A percentile compares a stretch with the other conserved stretches of the same genome.
Evolutionary conservation across 805 yeast genomes (phyloP).

Genomic region (Yamadazyma akitaensis): DNA sequence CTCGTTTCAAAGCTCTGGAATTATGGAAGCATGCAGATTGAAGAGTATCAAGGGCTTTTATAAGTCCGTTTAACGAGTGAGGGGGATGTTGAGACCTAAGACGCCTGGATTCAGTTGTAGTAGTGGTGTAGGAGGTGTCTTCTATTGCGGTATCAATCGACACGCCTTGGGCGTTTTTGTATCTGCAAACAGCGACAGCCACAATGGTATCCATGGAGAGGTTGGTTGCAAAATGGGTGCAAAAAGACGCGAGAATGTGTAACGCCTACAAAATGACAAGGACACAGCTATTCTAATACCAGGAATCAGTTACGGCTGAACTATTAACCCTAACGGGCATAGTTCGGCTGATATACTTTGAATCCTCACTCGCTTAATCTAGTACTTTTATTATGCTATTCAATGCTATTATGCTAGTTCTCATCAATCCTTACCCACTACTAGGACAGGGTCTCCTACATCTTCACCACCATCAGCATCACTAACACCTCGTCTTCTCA

Average conservation of each 20-base stretch:
- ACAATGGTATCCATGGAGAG: conserved; percentile 1
- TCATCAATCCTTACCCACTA: neutral
- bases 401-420: neutral
- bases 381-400: neutral
- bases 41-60: neutral
- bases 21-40: conserved; percentile 5
- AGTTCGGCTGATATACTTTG: too few relatives aligned
- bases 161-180: neutral
- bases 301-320: too few relatives aligned
- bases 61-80: neutral
- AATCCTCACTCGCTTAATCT: too few relatives aligned
- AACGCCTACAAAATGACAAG: too few relatives aligned
- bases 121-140: neutral
- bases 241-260: neutral
- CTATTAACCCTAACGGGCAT: too few relatives aligned
- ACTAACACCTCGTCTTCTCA: conserved; percentile 10
- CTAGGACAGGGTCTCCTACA: neutral
- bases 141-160: neutral
- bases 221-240: neutral
- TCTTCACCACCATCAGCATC: neutral
- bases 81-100: neutral
- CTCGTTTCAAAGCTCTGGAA: neutral
- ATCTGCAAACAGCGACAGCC: conserved; percentile 1
- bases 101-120: neutral
- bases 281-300: too few relatives aligned